phyloP scores from a whole-genome alignment of 495 filamentous ascomycete genomes.

The Viridothelium virens region DNA sequence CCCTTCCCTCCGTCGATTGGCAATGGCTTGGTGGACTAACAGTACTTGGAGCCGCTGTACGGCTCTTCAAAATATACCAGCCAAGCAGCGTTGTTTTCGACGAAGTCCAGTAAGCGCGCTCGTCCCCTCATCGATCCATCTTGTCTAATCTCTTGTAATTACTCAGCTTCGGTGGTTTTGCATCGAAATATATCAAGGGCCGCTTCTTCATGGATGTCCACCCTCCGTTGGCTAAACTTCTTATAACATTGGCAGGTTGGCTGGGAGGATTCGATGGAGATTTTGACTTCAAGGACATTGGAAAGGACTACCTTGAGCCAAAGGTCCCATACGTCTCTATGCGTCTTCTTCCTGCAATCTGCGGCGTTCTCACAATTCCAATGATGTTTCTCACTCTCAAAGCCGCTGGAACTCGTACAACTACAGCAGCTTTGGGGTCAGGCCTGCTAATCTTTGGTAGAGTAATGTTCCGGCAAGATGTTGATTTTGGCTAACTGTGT shows the following conservation, averaged over 20 bases:
- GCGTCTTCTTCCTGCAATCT: constrained; percentile 83
- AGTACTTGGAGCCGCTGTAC: constrained; percentile 66
- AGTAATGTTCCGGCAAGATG: neutral
- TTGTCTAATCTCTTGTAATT: neutral
- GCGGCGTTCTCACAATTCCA: constrained; percentile 78
- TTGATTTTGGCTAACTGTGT: neutral
- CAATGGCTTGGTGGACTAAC: constrained; percentile 65
- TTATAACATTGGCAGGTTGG: constrained; percentile 92
- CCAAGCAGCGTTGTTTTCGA: constrained; percentile 96
- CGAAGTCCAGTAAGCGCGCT: constrained; percentile 78
- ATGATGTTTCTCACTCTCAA: constrained; percentile 93
- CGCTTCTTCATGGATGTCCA: constrained; percentile 99
- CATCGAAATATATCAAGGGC: constrained; percentile 97
- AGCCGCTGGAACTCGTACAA: constrained; percentile 78
- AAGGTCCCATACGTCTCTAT: constrained; percentile 96
- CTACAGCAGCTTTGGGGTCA: constrained; percentile 72
- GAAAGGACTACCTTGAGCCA: constrained; percentile 93
- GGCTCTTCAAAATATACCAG: constrained; percentile 92
- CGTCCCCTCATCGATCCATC: neutral
- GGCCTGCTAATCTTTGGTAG: constrained; percentile 81
- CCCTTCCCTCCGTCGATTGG: constrained; percentile 72
- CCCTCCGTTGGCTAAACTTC: constrained; percentile 90
- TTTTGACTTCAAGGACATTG: constrained; percentile 99
- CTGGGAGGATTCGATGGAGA: constrained; percentile 88
- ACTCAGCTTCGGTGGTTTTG: constrained; percentile 87